Percentiles rank a stretch among this genome's conserved stretches.
Evolutionary conservation across 192 early-diverging fungal genomes (phyloP).

Genomic region (Diversispora eburnea): DNA sequence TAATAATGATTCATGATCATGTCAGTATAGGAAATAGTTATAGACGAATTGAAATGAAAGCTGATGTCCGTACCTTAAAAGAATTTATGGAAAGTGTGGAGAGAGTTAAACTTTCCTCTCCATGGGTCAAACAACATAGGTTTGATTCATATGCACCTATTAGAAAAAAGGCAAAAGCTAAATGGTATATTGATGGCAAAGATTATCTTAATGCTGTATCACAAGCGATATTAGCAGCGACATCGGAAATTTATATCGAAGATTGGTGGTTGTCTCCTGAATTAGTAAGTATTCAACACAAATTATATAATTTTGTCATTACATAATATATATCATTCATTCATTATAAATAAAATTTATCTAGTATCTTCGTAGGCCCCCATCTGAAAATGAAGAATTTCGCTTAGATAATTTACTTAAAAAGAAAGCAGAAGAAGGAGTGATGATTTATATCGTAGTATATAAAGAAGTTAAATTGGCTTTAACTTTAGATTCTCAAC

Average conservation of each 20-base stretch:
- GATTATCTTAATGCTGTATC: slow-evolving; percentile 72
- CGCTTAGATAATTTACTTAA: slow-evolving; percentile 71
- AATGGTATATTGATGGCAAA: slow-evolving; percentile 73
- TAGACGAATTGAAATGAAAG: slow-evolving; percentile 66
- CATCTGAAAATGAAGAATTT: slow-evolving; percentile 66
- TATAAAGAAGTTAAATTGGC: slow-evolving; percentile 80
- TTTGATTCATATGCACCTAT: slow-evolving; percentile 74
- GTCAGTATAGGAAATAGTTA: slow-evolving; percentile 56
- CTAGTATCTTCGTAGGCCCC: slow-evolving; percentile 67
- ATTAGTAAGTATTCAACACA: slow-evolving; percentile 35
- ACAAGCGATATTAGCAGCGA: slow-evolving; percentile 67
- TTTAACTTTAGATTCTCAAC: slow-evolving; percentile 65
- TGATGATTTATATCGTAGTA: slow-evolving; percentile 78
- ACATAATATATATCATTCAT: neutral
- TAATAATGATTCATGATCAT: slow-evolving; percentile 56
- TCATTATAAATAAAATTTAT: neutral
- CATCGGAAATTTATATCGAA: slow-evolving; percentile 63
- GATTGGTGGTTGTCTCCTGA: slow-evolving; percentile 90
- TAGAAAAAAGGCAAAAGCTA: slow-evolving; percentile 57
- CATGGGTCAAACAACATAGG: slow-evolving; percentile 63
- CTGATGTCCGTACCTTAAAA: slow-evolving; percentile 60
- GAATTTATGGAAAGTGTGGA: slow-evolving; percentile 64
- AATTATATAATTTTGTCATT: neutral
- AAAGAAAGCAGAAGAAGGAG: slow-evolving; percentile 77
- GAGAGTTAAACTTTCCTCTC: slow-evolving; percentile 54